Evolutionary conservation across 305 asterid species (phyloP), one percentile per base, ranked within the genome.

Genomic region (Plantago lanceolata): DNA sequence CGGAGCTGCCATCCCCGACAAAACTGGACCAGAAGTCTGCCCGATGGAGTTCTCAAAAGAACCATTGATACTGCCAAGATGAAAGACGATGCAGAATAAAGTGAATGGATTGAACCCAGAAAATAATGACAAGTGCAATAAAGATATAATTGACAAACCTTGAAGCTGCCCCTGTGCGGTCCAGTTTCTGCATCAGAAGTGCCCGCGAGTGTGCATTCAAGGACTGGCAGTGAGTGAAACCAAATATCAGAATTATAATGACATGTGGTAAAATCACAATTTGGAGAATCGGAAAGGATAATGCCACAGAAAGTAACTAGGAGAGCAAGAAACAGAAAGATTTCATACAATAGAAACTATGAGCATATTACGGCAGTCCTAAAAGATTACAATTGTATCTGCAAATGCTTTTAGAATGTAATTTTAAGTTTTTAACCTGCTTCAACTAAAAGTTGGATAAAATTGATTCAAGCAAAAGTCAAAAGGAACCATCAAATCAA

Each of bases 161-260:
- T 56, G 85, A 67, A 28, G 84, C 79, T 64, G 79, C 66, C 35
- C 88, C 86, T 2, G 78, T 80, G 37, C 87, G 85, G 65, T 83
- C 89, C 83, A 86, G 68, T 69, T 86, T 84, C 75, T 78, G 84
- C 89, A 86, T 84, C 62, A 82, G 81, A 62, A 75, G 81, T 58
- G 85, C 84, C 52, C 82, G 82, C 33, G 91, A 82, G 51, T 81
- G 85, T 70, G 87, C 87, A 72, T 84, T 82, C 83, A 86, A 68
- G 55, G 95, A 75, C 95, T 82, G 91, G 60, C 65, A 76, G 55
- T 63, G 20, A 9, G 62, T 51, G 68, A 63, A 57, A 53, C 43
- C 53, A 35, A 28, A 66, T 35, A 78, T 65, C 21, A 69, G 66
- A 56, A 63, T 56, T 31, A 59, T 17, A 64, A 62, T 54, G 52